Base-by-base conservation (phyloP, 768 basidiomycete species). In the Galerina marginata region DNA sequence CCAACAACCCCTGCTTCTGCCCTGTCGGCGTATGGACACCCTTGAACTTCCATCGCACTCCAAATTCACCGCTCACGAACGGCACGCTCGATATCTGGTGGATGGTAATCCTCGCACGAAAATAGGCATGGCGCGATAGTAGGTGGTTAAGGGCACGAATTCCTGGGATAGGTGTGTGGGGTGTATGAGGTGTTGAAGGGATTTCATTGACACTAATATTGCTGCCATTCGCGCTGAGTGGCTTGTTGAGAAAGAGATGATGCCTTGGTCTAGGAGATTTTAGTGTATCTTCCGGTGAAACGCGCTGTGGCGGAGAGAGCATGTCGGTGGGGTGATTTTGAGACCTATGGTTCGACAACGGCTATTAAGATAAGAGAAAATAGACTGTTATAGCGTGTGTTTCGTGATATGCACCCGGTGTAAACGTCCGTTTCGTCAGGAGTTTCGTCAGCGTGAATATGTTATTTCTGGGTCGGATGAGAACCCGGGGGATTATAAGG, bases 71-170 rank as follows among this genome's bases (percentile, higher is more conserved):
- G 43, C 78, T 75, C 37, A 91, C 84, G 58, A 91, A 83, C 0
- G 91, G 91, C 0, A 93, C 87, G 64, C 85, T 88, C 16, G 83
- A 79, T 20, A 93, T 81, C 64, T 91, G 84, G 73, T 91, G 88
- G 40, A 92, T 78, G 16, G 78, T 76, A 43, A 92, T 68, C 10
- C 78, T 77, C 29, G 86, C 83, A 55, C 84, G 82, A 74, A 93
- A 92, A 52, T 83, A 80, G 3, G 89, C 84, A 67, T 91, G 88
- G 40, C 81, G 78, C 10, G 88, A 86, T 7, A 90, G 75, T 53
- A 90, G 79, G 33, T 87, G 84, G 29, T 82, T 80, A 1, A 89
- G 74, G 54, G 84, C 81, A 44, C 85, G 86, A n/a, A 89, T 64
- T 9, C 79, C 78, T 12, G 65, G 63, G 15, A 52, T 58, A 37